Conservation (phyloP, 257 asterid genomes). For the Solanum lycopersicoides region DNA sequence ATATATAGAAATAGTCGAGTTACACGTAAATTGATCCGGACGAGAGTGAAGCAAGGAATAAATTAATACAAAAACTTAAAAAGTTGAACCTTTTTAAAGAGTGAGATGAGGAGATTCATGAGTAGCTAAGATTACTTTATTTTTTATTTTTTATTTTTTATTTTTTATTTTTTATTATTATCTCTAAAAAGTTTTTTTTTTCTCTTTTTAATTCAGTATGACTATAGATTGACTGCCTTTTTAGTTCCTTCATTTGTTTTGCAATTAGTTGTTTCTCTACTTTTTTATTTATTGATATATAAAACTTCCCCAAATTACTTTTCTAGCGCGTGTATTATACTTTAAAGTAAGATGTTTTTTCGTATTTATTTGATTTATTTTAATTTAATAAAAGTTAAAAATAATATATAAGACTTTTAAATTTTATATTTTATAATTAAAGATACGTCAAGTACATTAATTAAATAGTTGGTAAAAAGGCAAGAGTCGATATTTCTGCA, state of each 20-base stretch:
- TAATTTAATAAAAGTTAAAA: no score
- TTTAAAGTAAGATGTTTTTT: neutral
- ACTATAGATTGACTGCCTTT: conserved; percentile 43
- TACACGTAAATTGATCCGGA: rapidly evolving
- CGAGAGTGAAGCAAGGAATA: neutral
- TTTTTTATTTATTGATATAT: neutral
- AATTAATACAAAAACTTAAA: neutral
- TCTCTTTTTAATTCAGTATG: conserved; percentile 12
- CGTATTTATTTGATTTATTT: no score
- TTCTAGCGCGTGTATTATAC: neutral
- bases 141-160: conserved; percentile 9
- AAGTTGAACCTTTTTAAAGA: conserved; percentile 42
- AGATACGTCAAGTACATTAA: no score
- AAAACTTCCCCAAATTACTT: neutral
- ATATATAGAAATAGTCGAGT: neutral
- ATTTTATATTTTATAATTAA: no score
- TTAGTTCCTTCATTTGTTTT: conserved; percentile 25
- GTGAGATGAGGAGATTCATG: conserved; percentile 58
- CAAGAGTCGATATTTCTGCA: no score
- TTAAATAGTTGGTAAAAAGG: no score
- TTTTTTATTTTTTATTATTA: conserved; percentile 6
- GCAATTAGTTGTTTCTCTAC: neutral
- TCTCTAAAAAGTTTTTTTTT: neutral
- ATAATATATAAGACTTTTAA: no score
- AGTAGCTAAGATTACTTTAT: conserved; percentile 22